Percentiles rank a stretch among this genome's conserved stretches.
phyloP scores from a whole-genome alignment of 345 rosid species.

The sweet orange (Citrus sinensis) region DNA sequence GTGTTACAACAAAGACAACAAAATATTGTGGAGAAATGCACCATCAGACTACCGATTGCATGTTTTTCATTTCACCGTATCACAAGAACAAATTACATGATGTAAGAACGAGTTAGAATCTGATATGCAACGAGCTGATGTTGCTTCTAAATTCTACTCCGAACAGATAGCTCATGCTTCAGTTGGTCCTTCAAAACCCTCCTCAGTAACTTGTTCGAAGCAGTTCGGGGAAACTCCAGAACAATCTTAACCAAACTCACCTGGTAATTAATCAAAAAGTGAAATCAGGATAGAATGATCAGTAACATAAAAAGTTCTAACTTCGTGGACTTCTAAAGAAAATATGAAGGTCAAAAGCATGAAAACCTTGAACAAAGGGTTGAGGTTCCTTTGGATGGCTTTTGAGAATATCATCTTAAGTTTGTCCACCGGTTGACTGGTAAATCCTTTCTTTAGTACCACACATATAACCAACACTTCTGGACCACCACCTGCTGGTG shows the following conservation, averaged over 20 bases:
- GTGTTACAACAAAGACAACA: neutral
- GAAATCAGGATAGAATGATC: neutral
- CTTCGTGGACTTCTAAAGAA: neutral
- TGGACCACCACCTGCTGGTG: constrained; percentile 68
- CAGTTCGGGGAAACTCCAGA: constrained; percentile 69
- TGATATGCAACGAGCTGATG: neutral
- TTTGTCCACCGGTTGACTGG: constrained; percentile 27
- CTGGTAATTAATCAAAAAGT: constrained; percentile 32
- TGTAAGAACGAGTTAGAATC: neutral
- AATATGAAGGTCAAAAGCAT: neutral
- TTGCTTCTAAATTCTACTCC: constrained; percentile 41
- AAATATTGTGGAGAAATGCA: too few species aligned
- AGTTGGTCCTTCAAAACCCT: constrained; percentile 69
- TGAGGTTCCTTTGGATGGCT: constrained; percentile 69
- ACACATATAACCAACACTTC: constrained; percentile 56
- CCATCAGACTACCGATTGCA: neutral
- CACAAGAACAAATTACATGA: neutral
- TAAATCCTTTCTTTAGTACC: constrained; percentile 60
- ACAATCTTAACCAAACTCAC: constrained; percentile 71
- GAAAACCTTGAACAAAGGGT: constrained; percentile 83
- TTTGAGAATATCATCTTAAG: constrained; percentile 54
- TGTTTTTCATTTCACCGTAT: neutral
- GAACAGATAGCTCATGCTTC: constrained; percentile 40
- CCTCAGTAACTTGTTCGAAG: constrained; percentile 78
- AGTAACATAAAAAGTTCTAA: neutral